These are phyloP conservation scores for Erodium maritimum DNA, from an alignment of 345 rosid genomes.

Conservation along the genomic window DNA sequence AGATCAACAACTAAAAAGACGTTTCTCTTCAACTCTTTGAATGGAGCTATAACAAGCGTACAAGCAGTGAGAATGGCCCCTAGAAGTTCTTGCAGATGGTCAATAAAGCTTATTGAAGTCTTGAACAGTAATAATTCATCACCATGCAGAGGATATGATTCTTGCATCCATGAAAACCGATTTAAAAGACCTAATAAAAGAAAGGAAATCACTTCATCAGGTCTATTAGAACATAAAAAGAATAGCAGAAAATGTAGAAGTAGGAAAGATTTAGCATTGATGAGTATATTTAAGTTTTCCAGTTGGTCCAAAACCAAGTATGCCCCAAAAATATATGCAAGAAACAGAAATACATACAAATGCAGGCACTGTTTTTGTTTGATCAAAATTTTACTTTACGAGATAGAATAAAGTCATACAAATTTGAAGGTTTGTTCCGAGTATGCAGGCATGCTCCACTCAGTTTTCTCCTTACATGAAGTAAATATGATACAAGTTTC, in stretches of 20 bases:
- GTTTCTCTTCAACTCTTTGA: slow-evolving; percentile 33
- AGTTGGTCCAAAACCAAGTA: no score
- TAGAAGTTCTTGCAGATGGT: slow-evolving; percentile 90
- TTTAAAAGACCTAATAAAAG: slow-evolving; percentile 60
- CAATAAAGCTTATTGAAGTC: slow-evolving; percentile 81
- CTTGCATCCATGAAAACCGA: slow-evolving; percentile 91
- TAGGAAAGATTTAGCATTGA: neutral
- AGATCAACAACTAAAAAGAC: slow-evolving; percentile 36
- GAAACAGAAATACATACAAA: neutral
- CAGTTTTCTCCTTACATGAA: neutral
- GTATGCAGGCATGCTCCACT: neutral
- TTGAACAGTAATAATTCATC: slow-evolving; percentile 60
- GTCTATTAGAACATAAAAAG: slow-evolving; percentile 5
- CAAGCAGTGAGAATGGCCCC: slow-evolving; percentile 55
- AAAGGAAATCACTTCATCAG: slow-evolving; percentile 9
- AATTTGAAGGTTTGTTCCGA: neutral
- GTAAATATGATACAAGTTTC: neutral
- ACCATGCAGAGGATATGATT: slow-evolving; percentile 46
- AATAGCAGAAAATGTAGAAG: slow-evolving; percentile 3
- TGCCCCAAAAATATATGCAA: no score
- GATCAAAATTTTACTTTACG: neutral
- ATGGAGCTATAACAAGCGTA: slow-evolving; percentile 61
- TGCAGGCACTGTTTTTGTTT: neutral
- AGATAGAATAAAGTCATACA: neutral
- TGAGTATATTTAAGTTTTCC: neutral